phyloP scores from a whole-genome alignment of 1,284 basidiomycete species.

The Malassezia sp. region DNA sequence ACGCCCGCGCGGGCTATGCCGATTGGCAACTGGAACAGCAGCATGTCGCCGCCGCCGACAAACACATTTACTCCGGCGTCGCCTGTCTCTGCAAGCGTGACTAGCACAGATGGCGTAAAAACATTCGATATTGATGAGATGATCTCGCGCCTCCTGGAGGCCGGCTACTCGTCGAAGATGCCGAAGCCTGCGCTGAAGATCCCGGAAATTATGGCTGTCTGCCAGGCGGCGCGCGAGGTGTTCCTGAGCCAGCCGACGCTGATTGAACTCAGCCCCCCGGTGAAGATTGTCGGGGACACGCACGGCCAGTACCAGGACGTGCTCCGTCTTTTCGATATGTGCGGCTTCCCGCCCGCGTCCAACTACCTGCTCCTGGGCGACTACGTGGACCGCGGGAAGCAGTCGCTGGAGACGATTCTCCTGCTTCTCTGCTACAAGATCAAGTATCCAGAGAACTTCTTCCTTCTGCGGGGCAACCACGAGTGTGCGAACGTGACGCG shows the following conservation, averaged over 20 bases:
- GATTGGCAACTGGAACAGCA: not conserved
- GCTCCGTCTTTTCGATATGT: constrained; percentile 97
- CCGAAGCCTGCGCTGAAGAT: constrained; percentile 95
- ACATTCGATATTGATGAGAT: constrained; percentile 93
- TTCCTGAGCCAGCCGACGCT: constrained; percentile 93
- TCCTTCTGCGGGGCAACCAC: constrained; percentile 92
- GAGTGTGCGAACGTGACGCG: constrained; percentile 98
- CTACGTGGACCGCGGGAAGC: constrained; percentile 97
- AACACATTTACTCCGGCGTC: constrained; percentile 2
- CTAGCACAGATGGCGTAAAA: constrained; percentile 23
- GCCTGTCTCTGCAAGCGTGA: constrained; percentile 19
- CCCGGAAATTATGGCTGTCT: constrained; percentile 85
- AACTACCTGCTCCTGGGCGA: constrained; percentile 99
- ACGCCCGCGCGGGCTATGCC: too few species aligned
- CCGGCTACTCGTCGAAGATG: constrained; percentile 95
- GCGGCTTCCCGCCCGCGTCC: constrained; percentile 89
- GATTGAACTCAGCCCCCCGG: constrained; percentile 91
- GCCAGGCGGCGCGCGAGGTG: constrained; percentile 90
- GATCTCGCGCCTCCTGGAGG: constrained; percentile 89
- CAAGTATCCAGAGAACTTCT: constrained; percentile 99
- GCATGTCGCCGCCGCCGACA: constrained; percentile 15
- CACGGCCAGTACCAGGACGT: constrained; percentile 98
- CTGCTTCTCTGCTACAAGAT: constrained; percentile 89
- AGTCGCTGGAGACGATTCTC: constrained; percentile 93
- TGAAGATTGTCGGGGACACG: constrained; percentile 98